These are phyloP conservation scores for Plasmodium inui DNA, from an alignment of 169 alveolate species.

Conservation along the genomic window DNA sequence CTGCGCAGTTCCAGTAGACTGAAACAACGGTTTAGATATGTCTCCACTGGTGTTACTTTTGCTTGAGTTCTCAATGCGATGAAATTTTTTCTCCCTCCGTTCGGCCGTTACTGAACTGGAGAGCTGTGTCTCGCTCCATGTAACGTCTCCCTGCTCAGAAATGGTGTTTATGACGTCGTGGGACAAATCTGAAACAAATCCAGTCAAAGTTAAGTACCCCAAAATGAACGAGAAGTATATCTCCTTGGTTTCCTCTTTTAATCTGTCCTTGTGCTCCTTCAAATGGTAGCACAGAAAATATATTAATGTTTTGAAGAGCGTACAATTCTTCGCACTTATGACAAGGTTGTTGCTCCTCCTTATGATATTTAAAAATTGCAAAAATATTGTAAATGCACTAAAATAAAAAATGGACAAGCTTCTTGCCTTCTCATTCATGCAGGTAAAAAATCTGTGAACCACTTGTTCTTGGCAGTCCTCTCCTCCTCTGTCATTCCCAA, in stretches of 20 bases:
- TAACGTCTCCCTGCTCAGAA: background rate
- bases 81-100: background rate
- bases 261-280: constrained; percentile 11
- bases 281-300: constrained; percentile 27
- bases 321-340: constrained; percentile 10
- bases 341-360: background rate
- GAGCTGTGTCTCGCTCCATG: background rate
- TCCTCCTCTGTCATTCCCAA: background rate
- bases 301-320: constrained; percentile 33
- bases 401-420: constrained; percentile 50
- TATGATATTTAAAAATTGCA: constrained; percentile 40
- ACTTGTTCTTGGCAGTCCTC: background rate
- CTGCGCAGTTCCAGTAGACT: background rate
- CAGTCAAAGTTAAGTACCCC: constrained; percentile 29
- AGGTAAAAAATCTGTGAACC: constrained; percentile 63
- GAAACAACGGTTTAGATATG: background rate
- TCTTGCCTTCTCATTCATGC: constrained; percentile 71
- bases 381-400: constrained; percentile 34
- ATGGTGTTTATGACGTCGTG: background rate
- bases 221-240: constrained; percentile 36
- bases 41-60: background rate
- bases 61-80: background rate
- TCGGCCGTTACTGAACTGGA: background rate
- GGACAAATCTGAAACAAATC: background rate
- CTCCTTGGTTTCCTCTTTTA: constrained; percentile 65